phyloP scores from a whole-genome alignment of 1,284 basidiomycete species.

The Puccinia novopanici region DNA sequence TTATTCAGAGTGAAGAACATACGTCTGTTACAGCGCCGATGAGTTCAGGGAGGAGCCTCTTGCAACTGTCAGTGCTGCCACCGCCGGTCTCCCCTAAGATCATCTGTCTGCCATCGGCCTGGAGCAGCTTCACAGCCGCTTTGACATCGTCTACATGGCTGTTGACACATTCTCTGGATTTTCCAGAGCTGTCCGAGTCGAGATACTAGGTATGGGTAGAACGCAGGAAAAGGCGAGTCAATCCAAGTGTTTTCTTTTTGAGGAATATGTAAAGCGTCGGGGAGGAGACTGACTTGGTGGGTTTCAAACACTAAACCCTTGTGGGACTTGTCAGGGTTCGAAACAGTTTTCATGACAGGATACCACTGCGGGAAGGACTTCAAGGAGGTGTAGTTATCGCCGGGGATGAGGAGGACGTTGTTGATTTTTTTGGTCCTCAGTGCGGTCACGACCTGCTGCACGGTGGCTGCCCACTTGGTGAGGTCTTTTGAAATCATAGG shows the following conservation, averaged over 20 bases:
- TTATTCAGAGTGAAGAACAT: neutral
- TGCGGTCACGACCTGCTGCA: constrained; percentile 11
- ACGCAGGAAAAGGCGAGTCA: neutral
- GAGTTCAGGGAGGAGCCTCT: constrained; percentile 19
- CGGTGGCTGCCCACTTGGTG: constrained; percentile 15
- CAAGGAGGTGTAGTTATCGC: neutral
- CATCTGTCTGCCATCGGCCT: constrained; percentile 25
- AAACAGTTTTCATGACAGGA: constrained; percentile 13
- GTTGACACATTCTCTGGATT: neutral
- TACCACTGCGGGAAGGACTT: constrained; percentile 27
- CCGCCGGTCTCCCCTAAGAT: constrained; percentile 32
- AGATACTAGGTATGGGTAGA: constrained; percentile 8
- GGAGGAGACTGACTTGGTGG: constrained; percentile 26
- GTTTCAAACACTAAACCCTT: constrained; percentile 31
- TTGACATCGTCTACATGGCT: constrained; percentile 17
- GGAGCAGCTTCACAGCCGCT: neutral
- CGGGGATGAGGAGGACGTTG: constrained; percentile 22
- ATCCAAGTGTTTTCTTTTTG: neutral
- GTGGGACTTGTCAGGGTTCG: constrained; percentile 32
- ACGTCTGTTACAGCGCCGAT: constrained; percentile 10
- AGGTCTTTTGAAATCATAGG: neutral
- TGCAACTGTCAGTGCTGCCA: constrained; percentile 30
- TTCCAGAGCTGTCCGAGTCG: constrained; percentile 35
- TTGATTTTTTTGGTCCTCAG: neutral
- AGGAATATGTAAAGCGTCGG: too few relatives aligned